Conservation (phyloP, 257 asterid species). For the Scutellaria baicalensis region DNA sequence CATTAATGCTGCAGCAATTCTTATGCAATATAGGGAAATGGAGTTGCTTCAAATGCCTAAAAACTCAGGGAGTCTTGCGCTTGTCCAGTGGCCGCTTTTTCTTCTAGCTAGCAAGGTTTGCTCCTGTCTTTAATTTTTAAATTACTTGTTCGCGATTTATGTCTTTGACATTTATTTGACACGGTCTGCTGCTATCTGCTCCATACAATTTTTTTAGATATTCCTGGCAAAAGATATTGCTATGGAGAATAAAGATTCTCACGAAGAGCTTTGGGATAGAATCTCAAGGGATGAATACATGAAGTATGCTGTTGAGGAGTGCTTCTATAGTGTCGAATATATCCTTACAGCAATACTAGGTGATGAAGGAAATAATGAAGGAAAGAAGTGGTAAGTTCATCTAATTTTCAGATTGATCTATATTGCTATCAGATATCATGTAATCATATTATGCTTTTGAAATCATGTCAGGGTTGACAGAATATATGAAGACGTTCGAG, state of each 20-base stretch:
- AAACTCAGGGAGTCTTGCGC: constrained; percentile 55
- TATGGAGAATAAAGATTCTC: constrained; percentile 68
- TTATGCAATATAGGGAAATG: constrained; percentile 56
- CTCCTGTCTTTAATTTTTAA: constrained; percentile 11
- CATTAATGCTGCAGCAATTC: constrained; percentile 10
- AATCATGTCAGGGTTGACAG: constrained; percentile 73
- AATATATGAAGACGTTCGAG: constrained; percentile 55
- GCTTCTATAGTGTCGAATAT: constrained; percentile 54
- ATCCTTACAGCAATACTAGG: constrained; percentile 70
- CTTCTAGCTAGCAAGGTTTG: constrained; percentile 92
- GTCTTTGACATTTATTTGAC: constrained; percentile 15
- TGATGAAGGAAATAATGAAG: constrained; percentile 78
- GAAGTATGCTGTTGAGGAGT: constrained; percentile 94
- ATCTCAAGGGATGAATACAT: constrained; percentile 91
- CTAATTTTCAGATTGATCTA: neutral
- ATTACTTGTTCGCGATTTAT: neutral
- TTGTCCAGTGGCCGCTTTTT: constrained; percentile 98
- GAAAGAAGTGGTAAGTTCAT: constrained; percentile 69
- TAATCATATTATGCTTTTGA: constrained; percentile 13
- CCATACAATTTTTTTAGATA: constrained; percentile 32
- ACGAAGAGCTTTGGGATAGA: constrained; percentile 90
- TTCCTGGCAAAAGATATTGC: constrained; percentile 95
- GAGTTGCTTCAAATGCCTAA: constrained; percentile 92
- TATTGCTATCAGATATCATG: constrained; percentile 14
- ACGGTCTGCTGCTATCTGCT: constrained; percentile 1